Evolutionary conservation across 202 grass and related monocot species (phyloP), one percentile per base, ranked within the genome.

Genomic region (Elaeis oleifera): DNA sequence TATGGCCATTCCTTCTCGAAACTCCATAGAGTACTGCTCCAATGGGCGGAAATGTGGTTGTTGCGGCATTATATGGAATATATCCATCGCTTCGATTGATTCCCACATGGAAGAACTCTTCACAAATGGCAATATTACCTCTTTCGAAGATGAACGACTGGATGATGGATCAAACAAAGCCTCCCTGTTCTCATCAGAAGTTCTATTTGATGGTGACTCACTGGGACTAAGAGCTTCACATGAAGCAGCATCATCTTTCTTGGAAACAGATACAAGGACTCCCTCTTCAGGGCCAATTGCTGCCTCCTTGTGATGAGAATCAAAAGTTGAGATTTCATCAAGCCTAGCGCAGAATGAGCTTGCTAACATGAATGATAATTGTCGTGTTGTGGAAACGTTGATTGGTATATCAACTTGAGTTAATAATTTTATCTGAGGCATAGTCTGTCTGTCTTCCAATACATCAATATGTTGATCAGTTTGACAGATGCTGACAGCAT

Each of bases 1-100:
- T 3, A 89, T 56, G 20, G 82, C 76, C 65, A 74, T 79, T 20
- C 90, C 85, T 81, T 95, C 82, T 21, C 68, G 79, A 50, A 86
- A 26, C 56, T 79, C 77, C 16, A 78, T 60, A 56, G 50, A 53
- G 21, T 72, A 73, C 64, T 78, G 73, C 68, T 72, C 26, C 27
- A 87, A 68, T 56, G 75, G 68, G 21, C 44, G 16, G 60, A 90
- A 90, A 70, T 84, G 67, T 53, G 86, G 86, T 18, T 4, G 63
- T 58, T 90, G 86, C 0, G 80, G 75, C 61, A 72, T 56, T n/a
- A 16, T n/a, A 18, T 8, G 54, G 71, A 90, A 95, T 44, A 95
- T 55, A 19, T 82, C 69, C 68, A 80, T 67, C 59, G 86, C 71
- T 48, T 84, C 74, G n/a, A 90, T 57, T 2, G 76, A 72, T 67